phyloP scores from a whole-genome alignment of 805 yeast genomes.

The Monosporozyma yasuniensis region DNA sequence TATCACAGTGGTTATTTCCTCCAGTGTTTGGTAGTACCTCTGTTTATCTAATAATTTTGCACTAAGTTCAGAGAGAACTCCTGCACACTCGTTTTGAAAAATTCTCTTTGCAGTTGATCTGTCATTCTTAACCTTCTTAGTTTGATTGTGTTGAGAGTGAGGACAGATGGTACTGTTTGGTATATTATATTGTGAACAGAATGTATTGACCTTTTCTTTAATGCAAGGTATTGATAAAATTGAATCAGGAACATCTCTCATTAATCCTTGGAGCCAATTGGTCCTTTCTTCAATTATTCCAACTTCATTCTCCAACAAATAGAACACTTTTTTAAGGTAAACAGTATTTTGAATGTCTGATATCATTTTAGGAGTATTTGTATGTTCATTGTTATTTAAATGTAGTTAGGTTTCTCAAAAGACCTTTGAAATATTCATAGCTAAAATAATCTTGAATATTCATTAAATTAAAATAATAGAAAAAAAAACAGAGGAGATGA shows the following conservation, averaged over 20 bases:
- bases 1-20: slow-evolving; percentile 12
- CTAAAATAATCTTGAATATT: too few species aligned
- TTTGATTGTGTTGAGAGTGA: background rate
- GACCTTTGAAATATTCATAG: too few species aligned
- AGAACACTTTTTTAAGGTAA: background rate
- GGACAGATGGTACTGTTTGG: background rate
- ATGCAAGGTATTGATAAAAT: background rate
- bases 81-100: background rate
- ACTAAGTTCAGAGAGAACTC: background rate
- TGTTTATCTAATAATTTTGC: background rate
- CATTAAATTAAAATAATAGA: background rate
- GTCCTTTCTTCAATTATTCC: slow-evolving; percentile 7
- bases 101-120: background rate
- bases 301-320: slow-evolving; percentile 5
- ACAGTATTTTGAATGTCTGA: background rate
- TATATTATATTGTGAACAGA: background rate
- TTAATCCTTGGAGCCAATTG: background rate
- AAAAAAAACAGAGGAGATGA: background rate
- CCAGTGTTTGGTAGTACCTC: slow-evolving; percentile 12
- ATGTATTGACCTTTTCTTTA: background rate
- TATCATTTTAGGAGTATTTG: background rate
- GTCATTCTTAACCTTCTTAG: background rate
- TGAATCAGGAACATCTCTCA: background rate
- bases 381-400: too few species aligned
- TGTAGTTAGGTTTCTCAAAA: too few species aligned